These are phyloP conservation scores for Carex parvula DNA, from an alignment of 176 grass and related monocot genomes.

Conservation along the genomic window DNA sequence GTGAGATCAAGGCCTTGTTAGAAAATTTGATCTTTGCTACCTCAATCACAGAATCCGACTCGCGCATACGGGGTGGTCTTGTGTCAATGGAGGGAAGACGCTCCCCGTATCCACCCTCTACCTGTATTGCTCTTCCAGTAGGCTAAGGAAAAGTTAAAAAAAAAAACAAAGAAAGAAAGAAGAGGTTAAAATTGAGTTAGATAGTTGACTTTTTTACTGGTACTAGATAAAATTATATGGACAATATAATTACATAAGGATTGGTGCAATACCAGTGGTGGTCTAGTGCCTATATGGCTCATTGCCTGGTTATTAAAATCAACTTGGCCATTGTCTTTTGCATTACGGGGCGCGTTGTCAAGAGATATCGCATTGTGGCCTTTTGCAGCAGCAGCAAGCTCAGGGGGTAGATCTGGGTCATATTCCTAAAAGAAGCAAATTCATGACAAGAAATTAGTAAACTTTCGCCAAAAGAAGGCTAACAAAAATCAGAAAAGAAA, in stretches of 20 bases:
- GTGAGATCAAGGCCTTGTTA: background rate
- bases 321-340: constrained; percentile 18
- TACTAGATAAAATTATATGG: background rate
- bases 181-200: background rate
- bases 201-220: background rate
- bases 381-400: constrained; percentile 81
- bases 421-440: constrained; percentile 60
- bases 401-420: constrained; percentile 97
- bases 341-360: constrained; percentile 1
- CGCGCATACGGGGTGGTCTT: constrained; percentile 58
- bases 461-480: background rate
- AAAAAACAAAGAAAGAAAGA: constrained; percentile 12
- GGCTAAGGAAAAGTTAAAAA: constrained; percentile 31
- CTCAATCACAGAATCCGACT: constrained; percentile 96
- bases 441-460: constrained; percentile 18
- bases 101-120: constrained; percentile 69
- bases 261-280: constrained; percentile 14
- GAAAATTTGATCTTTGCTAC: constrained; percentile 39
- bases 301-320: constrained; percentile 8
- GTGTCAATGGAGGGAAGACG: constrained; percentile 88
- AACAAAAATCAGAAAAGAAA: constrained; percentile 4
- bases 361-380: constrained; percentile 4
- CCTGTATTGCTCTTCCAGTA: constrained; percentile 94
- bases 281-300: background rate
- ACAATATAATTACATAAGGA: background rate